Evolutionary conservation across 2,329 filamentous ascomycete species (phyloP).

Genomic region (Xylariaceae sp.): DNA sequence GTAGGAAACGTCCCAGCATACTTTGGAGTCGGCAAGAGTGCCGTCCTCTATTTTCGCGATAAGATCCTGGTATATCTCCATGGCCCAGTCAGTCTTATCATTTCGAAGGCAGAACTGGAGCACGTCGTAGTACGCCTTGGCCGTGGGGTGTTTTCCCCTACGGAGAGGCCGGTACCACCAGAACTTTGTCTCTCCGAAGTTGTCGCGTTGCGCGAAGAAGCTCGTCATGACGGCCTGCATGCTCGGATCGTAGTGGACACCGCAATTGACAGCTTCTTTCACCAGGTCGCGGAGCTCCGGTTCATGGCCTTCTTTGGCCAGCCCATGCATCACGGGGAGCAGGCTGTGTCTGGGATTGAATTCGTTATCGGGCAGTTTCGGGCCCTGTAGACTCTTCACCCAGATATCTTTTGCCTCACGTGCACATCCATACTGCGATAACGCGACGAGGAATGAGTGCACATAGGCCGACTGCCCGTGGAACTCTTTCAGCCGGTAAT

Average conservation of each 20-base stretch:
- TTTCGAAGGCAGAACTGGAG: slow-evolving; percentile 57
- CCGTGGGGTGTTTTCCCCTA: slow-evolving; percentile 35
- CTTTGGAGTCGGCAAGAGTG: slow-evolving; percentile 39
- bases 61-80: slow-evolving; percentile 50
- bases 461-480: slow-evolving; percentile 21
- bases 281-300: slow-evolving; percentile 52
- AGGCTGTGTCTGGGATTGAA: slow-evolving; percentile 37
- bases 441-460: slow-evolving; percentile 19
- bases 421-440: slow-evolving; percentile 29
- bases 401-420: slow-evolving; percentile 27
- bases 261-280: slow-evolving; percentile 44
- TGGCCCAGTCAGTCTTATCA: slow-evolving; percentile 56
- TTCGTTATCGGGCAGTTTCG: slow-evolving; percentile 14
- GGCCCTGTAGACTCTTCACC: slow-evolving; percentile 9
- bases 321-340: slow-evolving; percentile 52
- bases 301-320: slow-evolving; percentile 55
- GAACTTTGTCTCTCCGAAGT: slow-evolving; percentile 55
- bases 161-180: slow-evolving; percentile 60
- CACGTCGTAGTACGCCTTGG: slow-evolving; percentile 47
- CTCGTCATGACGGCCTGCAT: slow-evolving; percentile 52
- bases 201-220: slow-evolving; percentile 56
- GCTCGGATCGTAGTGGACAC: slow-evolving; percentile 38
- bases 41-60: slow-evolving; percentile 34
- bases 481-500: slow-evolving; percentile 5
- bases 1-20: slow-evolving; percentile 66